phyloP scores from a whole-genome alignment of 2,329 filamentous ascomycete genomes.

The Beauveria rudraprayagi region DNA sequence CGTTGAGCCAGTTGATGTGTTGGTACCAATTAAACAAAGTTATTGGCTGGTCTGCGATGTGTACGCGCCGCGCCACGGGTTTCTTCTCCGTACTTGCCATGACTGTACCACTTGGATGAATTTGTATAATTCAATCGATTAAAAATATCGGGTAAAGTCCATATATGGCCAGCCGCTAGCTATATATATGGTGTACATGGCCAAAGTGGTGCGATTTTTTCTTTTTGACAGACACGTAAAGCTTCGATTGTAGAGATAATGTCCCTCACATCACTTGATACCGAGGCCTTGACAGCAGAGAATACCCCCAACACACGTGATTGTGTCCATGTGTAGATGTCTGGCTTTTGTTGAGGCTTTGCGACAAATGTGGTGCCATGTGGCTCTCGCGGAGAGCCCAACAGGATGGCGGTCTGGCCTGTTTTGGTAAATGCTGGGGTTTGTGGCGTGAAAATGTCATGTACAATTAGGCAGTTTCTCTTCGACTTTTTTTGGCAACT shows the following conservation, averaged over 20 bases:
- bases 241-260: background rate
- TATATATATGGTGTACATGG: background rate
- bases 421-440: constrained; percentile 52
- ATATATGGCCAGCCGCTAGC: background rate
- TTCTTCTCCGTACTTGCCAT: background rate
- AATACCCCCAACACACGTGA: constrained; percentile 1
- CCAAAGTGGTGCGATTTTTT: background rate
- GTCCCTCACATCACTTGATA: background rate
- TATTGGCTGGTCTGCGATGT: constrained; percentile 76
- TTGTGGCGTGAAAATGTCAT: background rate
- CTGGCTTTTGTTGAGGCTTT: background rate
- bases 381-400: constrained; percentile 45
- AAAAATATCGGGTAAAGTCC: background rate
- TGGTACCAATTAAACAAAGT: constrained; percentile 80
- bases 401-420: constrained; percentile 56
- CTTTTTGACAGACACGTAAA: background rate
- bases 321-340: background rate
- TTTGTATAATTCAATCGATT: background rate
- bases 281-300: background rate
- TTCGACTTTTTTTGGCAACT: too few species aligned
- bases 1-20: constrained; percentile 91
- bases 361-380: background rate
- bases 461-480: background rate
- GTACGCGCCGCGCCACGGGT: constrained; percentile 24
- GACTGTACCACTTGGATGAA: background rate